phyloP scores from a whole-genome alignment of 176 grass and related monocot species.

The Raddia guianensis region DNA sequence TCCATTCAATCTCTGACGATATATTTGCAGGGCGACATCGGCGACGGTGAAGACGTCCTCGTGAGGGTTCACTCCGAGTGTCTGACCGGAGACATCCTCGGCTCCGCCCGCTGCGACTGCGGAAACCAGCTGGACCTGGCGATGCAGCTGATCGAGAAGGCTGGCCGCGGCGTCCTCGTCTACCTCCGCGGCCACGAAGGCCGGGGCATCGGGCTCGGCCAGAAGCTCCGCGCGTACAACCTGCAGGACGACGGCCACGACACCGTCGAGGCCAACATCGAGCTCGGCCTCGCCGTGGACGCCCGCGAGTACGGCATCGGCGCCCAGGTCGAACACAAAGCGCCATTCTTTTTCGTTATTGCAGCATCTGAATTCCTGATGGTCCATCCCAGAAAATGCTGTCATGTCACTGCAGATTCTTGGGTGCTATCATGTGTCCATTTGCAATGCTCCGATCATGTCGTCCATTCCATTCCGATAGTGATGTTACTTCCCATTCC shows the following conservation, averaged over 20 bases:
- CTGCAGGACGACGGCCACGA: conserved; percentile 87
- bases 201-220: conserved; percentile 85
- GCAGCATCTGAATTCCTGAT: neutral
- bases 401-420: neutral
- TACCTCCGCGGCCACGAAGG: conserved; percentile 96
- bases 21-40: conserved; percentile 66
- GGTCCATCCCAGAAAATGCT: neutral
- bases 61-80: conserved; percentile 96
- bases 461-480: neutral
- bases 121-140: conserved; percentile 86
- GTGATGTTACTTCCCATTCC: neutral
- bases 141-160: conserved; percentile 79
- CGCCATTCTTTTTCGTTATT: neutral
- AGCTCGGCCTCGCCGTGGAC: conserved; percentile 88
- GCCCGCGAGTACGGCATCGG: conserved; percentile 92
- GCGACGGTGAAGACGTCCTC: conserved; percentile 65
- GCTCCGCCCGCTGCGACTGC: conserved; percentile 82
- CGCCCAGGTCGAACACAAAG: conserved; percentile 61
- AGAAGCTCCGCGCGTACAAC: conserved; percentile 87
- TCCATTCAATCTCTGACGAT: neutral
- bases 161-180: conserved; percentile 79
- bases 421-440: neutral
- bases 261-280: conserved; percentile 90
- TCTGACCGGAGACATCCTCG: conserved; percentile 87
- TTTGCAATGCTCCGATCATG: neutral